Percentiles rank a stretch among this genome's conserved stretches.
These are phyloP conservation scores for Epicoccum sorghinum DNA, from an alignment of 2,329 filamentous ascomycete species.

Conservation along the genomic window DNA sequence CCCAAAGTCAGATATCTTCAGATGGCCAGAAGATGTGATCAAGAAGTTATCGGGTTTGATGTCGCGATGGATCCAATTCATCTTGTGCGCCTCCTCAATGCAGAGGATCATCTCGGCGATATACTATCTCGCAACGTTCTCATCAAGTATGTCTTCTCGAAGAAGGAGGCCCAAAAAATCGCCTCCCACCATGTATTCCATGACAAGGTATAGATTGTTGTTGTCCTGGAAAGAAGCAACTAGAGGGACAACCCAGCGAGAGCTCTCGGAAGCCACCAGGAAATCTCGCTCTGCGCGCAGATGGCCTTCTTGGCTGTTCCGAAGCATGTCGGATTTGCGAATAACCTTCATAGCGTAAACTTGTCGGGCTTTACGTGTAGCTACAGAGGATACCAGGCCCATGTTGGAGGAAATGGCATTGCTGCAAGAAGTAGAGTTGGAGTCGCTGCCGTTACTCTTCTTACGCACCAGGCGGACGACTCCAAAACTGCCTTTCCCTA, in stretches of 20 bases:
- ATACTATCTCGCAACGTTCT: conserved; percentile 82
- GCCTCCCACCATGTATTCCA: conserved; percentile 98
- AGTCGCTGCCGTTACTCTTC: conserved; percentile 44
- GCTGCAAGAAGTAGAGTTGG: conserved; percentile 6
- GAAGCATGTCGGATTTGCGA: conserved; percentile 89
- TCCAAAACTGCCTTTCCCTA: conserved; percentile 94
- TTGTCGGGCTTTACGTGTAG: conserved; percentile 46
- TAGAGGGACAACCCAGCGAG: conserved; percentile 86
- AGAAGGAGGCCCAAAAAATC: conserved; percentile 90
- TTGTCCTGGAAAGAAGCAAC: conserved; percentile 88
- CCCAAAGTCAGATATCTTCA: conserved; percentile 97
- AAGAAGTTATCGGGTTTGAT: conserved; percentile 98
- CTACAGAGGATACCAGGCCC: not conserved
- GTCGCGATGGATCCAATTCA: conserved; percentile 92
- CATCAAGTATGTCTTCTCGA: conserved; percentile 80
- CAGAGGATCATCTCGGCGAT: conserved; percentile 95
- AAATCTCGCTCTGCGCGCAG: conserved; percentile 91
- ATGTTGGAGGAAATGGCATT: conserved; percentile 11
- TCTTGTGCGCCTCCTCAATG: conserved; percentile 86
- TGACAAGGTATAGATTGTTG: conserved; percentile 85
- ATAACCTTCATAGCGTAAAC: conserved; percentile 98
- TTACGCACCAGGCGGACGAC: conserved; percentile 86
- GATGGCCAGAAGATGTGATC: conserved; percentile 82
- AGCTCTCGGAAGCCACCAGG: conserved; percentile 85
- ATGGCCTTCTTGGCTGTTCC: conserved; percentile 90